phyloP scores from a whole-genome alignment of 306 rosid genomes.

The Carpinus viminea region DNA sequence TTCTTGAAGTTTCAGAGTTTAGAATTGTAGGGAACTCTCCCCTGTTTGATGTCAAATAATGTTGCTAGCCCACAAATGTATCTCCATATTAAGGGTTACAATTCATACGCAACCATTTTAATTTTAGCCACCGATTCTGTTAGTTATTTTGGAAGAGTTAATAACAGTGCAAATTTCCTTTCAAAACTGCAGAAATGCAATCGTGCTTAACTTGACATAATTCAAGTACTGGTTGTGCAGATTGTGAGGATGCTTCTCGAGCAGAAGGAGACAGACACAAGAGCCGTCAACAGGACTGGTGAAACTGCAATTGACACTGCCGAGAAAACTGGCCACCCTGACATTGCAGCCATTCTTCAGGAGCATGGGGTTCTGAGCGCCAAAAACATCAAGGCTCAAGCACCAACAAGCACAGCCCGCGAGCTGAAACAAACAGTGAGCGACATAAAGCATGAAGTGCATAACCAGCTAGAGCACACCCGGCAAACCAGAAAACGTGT shows the following conservation, averaged over 20 bases:
- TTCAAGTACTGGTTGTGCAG: conserved; percentile 45
- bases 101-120: too few species aligned
- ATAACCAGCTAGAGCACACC: conserved; percentile 89
- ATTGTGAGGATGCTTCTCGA: conserved; percentile 68
- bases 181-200: not conserved
- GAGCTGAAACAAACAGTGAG: conserved; percentile 94
- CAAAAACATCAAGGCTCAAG: conserved; percentile 55
- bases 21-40: too few species aligned
- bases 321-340: conserved; percentile 60
- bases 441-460: conserved; percentile 93
- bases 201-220: not conserved
- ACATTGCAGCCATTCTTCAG: conserved; percentile 48
- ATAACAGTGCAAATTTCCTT: too few species aligned
- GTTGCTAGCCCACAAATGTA: too few species aligned
- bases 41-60: too few species aligned
- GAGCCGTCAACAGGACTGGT: conserved; percentile 57
- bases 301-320: conserved; percentile 97
- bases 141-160: too few species aligned
- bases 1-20: too few species aligned
- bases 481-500: conserved; percentile 91
- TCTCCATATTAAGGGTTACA: too few species aligned
- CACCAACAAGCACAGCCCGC: conserved; percentile 49
- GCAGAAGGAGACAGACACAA: conserved; percentile 45
- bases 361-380: conserved; percentile 76
- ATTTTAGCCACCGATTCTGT: too few species aligned